Percentiles rank a stretch among this genome's conserved stretches.
phyloP scores from a whole-genome alignment of 2,329 filamentous ascomycete genomes.

The Davidsoniella virescens region DNA sequence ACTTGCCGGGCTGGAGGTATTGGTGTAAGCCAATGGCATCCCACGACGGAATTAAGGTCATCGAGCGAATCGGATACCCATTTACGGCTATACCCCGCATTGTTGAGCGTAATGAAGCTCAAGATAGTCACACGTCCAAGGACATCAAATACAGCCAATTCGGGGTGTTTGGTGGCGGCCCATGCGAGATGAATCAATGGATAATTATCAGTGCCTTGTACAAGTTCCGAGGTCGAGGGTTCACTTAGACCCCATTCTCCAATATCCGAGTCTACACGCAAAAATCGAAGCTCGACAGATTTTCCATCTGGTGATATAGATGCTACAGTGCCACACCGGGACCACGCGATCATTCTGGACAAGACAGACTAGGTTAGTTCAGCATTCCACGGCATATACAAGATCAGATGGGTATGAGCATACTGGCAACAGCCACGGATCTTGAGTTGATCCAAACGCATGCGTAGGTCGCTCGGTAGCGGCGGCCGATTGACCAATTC shows the following conservation, averaged over 20 bases:
- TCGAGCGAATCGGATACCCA: slow-evolving; percentile 54
- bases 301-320: slow-evolving; percentile 59
- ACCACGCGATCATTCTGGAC: slow-evolving; percentile 67
- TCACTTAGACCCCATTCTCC: slow-evolving; percentile 64
- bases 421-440: slow-evolving; percentile 69
- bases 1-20: slow-evolving; percentile 30
- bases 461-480: slow-evolving; percentile 49
- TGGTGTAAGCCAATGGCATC: slow-evolving; percentile 69
- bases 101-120: slow-evolving; percentile 58
- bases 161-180: slow-evolving; percentile 54
- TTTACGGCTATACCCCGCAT: slow-evolving; percentile 43
- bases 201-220: slow-evolving; percentile 45
- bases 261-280: slow-evolving; percentile 51
- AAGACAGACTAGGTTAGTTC: slow-evolving; percentile 4
- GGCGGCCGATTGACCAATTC: slow-evolving; percentile 28
- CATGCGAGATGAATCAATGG: slow-evolving; percentile 69
- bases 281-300: slow-evolving; percentile 53
- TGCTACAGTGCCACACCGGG: slow-evolving; percentile 70
- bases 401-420: slow-evolving; percentile 18
- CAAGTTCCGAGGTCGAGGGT: slow-evolving; percentile 44
- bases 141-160: slow-evolving; percentile 70
- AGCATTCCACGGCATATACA: neutral
- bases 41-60: slow-evolving; percentile 63
- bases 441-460: slow-evolving; percentile 62
- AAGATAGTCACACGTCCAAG: slow-evolving; percentile 64